phyloP scores from a whole-genome alignment of 2,329 filamentous ascomycete species.

The Didymella keratinophila region DNA sequence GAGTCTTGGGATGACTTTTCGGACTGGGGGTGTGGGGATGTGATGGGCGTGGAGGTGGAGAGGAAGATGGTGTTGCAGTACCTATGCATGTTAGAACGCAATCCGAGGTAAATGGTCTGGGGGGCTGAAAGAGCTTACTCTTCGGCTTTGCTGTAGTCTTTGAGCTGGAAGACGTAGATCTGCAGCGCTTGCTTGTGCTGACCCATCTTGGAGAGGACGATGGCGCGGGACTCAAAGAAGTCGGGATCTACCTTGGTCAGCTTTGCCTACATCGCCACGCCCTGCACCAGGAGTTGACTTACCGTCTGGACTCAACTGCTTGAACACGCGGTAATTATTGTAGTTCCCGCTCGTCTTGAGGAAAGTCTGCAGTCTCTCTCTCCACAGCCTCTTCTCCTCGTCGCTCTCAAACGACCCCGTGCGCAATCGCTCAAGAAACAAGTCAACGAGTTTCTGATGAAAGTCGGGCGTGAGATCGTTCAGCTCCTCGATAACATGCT shows the following conservation, averaged over 20 bases:
- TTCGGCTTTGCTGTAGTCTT: conserved; percentile 88
- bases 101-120: no score
- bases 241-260: conserved; percentile 68
- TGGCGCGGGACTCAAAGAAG: conserved; percentile 89
- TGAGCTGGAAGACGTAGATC: conserved; percentile 95
- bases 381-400: conserved; percentile 56
- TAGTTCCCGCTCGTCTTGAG: conserved; percentile 80
- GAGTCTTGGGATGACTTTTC: conserved; percentile 52
- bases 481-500: conserved; percentile 88
- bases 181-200: conserved; percentile 95
- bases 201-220: conserved; percentile 93
- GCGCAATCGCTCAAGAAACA: conserved; percentile 68
- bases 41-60: conserved; percentile 47
- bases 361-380: conserved; percentile 75
- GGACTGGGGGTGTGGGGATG: conserved; percentile 33
- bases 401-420: conserved; percentile 42
- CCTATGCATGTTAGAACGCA: conserved; percentile 58
- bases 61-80: conserved; percentile 88
- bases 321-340: conserved; percentile 78
- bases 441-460: conserved; percentile 81
- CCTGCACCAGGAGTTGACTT: conserved; percentile 41
- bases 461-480: conserved; percentile 85
- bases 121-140: conserved; percentile 65
- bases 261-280: neutral
- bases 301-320: conserved; percentile 81